Evolutionary conservation across 305 asterid species (phyloP).

Genomic region (Nicotiana rustica): DNA sequence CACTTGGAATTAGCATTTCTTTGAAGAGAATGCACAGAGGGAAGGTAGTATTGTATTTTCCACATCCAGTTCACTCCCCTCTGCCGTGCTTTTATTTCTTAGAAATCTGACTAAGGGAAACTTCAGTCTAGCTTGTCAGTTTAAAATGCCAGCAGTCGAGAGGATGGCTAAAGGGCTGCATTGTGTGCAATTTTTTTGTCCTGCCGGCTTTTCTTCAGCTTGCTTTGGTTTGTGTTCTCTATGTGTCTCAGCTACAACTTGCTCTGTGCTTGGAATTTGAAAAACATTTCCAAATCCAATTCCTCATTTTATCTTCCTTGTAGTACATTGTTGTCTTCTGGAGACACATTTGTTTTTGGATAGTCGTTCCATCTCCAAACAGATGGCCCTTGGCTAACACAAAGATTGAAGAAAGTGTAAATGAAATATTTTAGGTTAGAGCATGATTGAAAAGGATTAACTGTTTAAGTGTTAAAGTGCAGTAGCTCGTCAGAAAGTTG

Average conservation of each 20-base stretch:
- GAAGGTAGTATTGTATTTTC: neutral
- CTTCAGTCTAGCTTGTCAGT: neutral
- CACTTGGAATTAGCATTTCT: neutral
- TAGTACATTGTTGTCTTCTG: no score
- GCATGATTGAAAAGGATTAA: neutral
- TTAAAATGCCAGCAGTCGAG: neutral
- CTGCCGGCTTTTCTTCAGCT: neutral
- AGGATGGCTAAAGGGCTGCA: neutral
- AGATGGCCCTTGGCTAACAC: neutral
- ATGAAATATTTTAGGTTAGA: neutral
- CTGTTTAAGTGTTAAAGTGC: neutral
- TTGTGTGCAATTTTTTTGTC: neutral
- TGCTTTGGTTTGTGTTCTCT: neutral
- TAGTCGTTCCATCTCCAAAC: neutral
- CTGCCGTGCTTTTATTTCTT: neutral
- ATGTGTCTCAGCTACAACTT: neutral
- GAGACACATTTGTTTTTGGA: neutral
- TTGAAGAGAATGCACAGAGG: slow-evolving; percentile 15
- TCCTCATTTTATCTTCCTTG: no score
- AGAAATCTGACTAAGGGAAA: neutral
- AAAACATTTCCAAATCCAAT: neutral
- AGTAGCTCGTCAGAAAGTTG: neutral
- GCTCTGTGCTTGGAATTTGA: neutral
- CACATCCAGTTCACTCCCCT: slow-evolving; percentile 24
- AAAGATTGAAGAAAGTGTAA: neutral